Evolutionary conservation across 129 eudicot species (phyloP), one percentile per base, ranked within the genome.

Genomic region (Helianthus annuus): DNA sequence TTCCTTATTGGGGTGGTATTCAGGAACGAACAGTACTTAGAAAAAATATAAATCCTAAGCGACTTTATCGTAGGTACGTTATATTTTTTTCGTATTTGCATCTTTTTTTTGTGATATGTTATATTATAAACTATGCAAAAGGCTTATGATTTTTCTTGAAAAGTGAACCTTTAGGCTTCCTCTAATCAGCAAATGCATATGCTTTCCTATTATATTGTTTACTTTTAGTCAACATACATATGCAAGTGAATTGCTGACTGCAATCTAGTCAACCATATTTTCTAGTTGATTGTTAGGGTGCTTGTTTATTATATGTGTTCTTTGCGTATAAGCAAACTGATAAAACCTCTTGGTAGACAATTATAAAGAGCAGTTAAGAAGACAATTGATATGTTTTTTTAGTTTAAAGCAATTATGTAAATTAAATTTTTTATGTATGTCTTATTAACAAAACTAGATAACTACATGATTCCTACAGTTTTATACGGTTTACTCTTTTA

Each of bases 1-100:
- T 94, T 80, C 99, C 99, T 46, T 94, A 94, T 72, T 94, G 99
- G 99, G 99, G 99, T 54, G 96, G 91, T 40, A 80, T 81, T 76
- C 91, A 86, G 68, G 99, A 90, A 63, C 91, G 99, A 68, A 82
- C 78, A 24, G 71, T 94, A 51, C 96, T 94, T 57, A 76, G 99
- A 80, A 94, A 94, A 79, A 90, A 94, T 75, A 94, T 94, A 14
- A 90, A 90, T 78, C 96, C 97, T 34, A 94, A 90, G 81, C 93
- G 99, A 72, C 94, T 94, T 57, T 94, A 94, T 83, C 94, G 99
- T 45, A 79, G 91, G 99, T 90, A 85, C 59, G 59, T 38, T 60
- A 48, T 39, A 42, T 24, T 19, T 70, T 27, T 39, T 2, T 60
- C n/a, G 29, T 11, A 69, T 61, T 10, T 51, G 14, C 64, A 48